A percentile compares a stretch with the other conserved stretches of the same genome.
These are phyloP conservation scores for Heritiera fomes DNA, from an alignment of 345 rosid genomes.

Conservation along the genomic window DNA sequence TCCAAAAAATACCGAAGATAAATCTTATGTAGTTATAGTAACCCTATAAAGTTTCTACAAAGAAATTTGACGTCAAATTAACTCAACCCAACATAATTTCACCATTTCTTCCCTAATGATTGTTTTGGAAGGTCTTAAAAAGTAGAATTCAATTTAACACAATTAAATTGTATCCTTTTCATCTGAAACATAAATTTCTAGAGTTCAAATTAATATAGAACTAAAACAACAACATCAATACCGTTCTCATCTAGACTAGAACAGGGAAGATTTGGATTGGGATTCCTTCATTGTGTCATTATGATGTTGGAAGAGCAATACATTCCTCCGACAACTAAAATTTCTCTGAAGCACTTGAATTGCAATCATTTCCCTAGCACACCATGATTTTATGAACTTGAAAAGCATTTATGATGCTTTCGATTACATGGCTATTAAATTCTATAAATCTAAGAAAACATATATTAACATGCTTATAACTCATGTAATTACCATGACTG, in stretches of 20 bases:
- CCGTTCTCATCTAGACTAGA: background rate
- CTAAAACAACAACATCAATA: background rate
- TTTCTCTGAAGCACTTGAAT: background rate
- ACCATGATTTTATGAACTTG: background rate
- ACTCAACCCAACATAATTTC: background rate
- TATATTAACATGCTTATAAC: constrained; percentile 14
- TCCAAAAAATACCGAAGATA: background rate
- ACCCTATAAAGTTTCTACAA: background rate
- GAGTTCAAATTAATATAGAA: background rate
- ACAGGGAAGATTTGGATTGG: background rate
- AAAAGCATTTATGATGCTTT: constrained; percentile 4
- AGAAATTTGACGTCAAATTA: background rate
- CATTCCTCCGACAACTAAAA: background rate
- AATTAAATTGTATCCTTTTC: background rate
- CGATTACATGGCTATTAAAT: background rate
- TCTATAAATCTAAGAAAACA: background rate
- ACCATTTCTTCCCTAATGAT: background rate
- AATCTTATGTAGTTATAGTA: background rate
- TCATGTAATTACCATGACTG: constrained; percentile 47
- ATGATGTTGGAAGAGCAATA: background rate
- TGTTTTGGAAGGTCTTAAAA: background rate
- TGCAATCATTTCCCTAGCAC: background rate
- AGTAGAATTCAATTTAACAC: background rate
- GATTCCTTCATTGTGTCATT: background rate
- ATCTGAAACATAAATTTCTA: background rate